Evolutionary conservation across 2,329 filamentous ascomycete species (phyloP), one percentile per base, ranked within the genome.

Genomic region (Diaporthe sp.): DNA sequence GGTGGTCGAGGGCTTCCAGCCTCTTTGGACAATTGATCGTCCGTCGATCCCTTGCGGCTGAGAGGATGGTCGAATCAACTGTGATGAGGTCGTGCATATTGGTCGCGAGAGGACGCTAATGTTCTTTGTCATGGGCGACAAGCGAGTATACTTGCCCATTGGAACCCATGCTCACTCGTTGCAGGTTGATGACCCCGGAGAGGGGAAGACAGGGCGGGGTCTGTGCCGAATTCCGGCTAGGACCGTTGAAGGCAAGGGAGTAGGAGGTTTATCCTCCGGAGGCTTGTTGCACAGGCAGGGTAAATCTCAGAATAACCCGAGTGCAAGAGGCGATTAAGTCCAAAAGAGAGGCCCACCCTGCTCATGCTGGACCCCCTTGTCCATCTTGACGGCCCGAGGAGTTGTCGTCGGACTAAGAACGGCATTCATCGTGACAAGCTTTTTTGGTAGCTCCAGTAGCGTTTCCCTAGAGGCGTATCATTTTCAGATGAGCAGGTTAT

Each of bases 21-120:
- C 44, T 39, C 25, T 51, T n/a, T 72, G 31, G 7, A 73, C 19
- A n/a, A 46, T 17, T 28, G 70, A 65, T 73, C 58, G 58, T 2
- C 28, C 37, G 44, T 37, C 22, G 31, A 72, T 61, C 34, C 28
- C 46, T 65, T 65, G 2, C 46, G 46, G 37, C 58, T 73, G 10
- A 65, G 28, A 31, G 8, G 8, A 37, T 9, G 8, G 17, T 37
- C 10, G 37, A 28, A 13, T 19, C 25, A 3, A 37, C 19, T 53
- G 57, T 46, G 7, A 65, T 28, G 8, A 22, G 28, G 12, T 34
- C 25, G 37, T 62, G n/a, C n/a, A 31, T 28, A 15, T 39, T 5
- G n/a, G 9, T 39, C n/a, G 49, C 15, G 28, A 25, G 42, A 51
- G 22, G 17, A 42, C 31, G 44, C 46, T 39, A 25, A 19, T 19